Evolutionary conservation across 768 basidiomycete genomes (phyloP).

Genomic region (Cystofilobasidium ferigula): DNA sequence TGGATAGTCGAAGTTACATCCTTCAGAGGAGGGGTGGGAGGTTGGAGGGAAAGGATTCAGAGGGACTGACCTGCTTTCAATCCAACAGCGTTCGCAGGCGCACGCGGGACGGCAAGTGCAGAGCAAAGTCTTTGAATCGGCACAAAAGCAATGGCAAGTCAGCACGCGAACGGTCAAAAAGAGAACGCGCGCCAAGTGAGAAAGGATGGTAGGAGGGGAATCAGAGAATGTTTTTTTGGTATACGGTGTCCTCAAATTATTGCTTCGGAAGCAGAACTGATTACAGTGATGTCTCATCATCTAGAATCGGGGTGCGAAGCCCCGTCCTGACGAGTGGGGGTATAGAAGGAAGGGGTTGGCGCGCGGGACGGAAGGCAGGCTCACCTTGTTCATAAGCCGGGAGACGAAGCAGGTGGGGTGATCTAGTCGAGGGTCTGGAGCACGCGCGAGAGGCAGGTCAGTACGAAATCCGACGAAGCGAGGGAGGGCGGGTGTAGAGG

Average conservation of each 20-base stretch:
- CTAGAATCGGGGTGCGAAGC: not conserved
- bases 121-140: not conserved
- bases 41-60: not conserved
- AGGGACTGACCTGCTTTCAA: not conserved
- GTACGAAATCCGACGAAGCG: not conserved
- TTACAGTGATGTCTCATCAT: not conserved
- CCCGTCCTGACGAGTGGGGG: not conserved
- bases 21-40: not conserved
- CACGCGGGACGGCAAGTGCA: not conserved
- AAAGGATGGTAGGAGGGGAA: not conserved
- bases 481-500: not conserved
- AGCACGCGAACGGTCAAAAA: not conserved
- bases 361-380: too few relatives aligned
- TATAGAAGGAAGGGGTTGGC: not conserved
- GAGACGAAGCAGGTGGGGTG: not conserved
- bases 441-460: not conserved
- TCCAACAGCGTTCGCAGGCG: not conserved
- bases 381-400: too few relatives aligned
- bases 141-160: not conserved
- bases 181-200: not conserved
- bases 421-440: too few relatives aligned
- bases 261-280: conserved; percentile 11
- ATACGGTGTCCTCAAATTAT: conserved; percentile 8
- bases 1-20: not conserved
- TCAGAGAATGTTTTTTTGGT: conserved; percentile 6